Conservation (phyloP, 805 yeast genomes). For the Yamadazyma endophytica region DNA sequence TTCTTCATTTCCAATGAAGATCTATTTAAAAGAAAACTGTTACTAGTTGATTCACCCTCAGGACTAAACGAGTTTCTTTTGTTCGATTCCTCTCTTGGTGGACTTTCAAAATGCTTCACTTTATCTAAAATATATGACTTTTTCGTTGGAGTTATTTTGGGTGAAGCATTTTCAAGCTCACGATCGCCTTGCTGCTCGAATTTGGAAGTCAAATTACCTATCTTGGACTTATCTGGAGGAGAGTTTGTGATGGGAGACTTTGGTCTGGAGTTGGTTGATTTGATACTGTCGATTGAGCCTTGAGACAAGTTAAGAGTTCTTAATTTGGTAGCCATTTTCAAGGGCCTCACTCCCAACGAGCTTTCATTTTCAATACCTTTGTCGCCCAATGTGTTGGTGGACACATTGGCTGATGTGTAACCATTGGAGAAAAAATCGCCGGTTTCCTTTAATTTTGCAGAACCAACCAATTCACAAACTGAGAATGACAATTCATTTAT, state of each 20-base stretch:
- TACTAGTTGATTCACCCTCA: slow-evolving; percentile 8
- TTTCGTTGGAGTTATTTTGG: slow-evolving; percentile 12
- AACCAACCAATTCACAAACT: slow-evolving; percentile 51
- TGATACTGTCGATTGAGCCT: slow-evolving; percentile 5
- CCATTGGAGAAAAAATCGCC: no score
- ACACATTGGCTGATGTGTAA: no score
- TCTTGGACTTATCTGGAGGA: slow-evolving; percentile 2
- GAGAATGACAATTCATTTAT: slow-evolving; percentile 68
- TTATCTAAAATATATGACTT: slow-evolving; percentile 26
- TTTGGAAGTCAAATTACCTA: slow-evolving; percentile 18
- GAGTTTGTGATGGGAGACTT: not conserved
- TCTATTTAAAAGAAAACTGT: slow-evolving; percentile 13
- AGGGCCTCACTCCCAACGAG: slow-evolving; percentile 55
- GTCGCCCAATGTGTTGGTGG: no score
- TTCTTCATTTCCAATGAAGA: slow-evolving; percentile 14
- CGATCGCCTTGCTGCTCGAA: slow-evolving; percentile 15
- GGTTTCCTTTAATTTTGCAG: slow-evolving; percentile 5
- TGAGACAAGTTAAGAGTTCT: slow-evolving; percentile 6
- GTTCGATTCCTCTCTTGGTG: slow-evolving; percentile 13
- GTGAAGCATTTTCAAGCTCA: slow-evolving; percentile 14
- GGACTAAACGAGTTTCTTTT: slow-evolving; percentile 15
- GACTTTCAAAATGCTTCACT: slow-evolving; percentile 33
- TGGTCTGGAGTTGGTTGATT: slow-evolving; percentile 1
- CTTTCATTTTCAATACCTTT: no score
- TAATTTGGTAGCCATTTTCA: slow-evolving; percentile 61